phyloP scores from a whole-genome alignment of 2,329 filamentous ascomycete genomes.

The Aspergillus chevalieri region DNA sequence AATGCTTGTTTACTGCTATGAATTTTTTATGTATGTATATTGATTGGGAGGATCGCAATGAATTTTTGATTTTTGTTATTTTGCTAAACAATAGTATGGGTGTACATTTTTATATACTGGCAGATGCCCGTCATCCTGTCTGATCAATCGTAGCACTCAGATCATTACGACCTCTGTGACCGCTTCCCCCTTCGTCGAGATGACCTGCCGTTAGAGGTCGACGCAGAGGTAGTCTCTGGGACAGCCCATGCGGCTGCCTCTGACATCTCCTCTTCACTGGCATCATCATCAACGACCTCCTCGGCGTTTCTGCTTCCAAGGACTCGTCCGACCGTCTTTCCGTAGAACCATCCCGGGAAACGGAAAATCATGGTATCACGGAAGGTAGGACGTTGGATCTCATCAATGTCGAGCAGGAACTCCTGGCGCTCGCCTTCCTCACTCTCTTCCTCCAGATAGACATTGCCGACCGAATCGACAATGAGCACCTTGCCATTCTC shows the following conservation, averaged over 20 bases:
- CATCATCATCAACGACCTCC: not conserved
- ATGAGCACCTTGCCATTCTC: constrained; percentile 94
- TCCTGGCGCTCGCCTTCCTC: constrained; percentile 79
- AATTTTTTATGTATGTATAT: not conserved
- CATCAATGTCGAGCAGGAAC: constrained; percentile 81
- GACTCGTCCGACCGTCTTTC: constrained; percentile 31
- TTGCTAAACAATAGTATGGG: too few relatives aligned
- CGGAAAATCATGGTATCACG: constrained; percentile 76
- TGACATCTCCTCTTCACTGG: constrained; percentile 14
- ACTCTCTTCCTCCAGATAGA: constrained; percentile 88
- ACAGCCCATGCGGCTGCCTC: constrained; percentile 10
- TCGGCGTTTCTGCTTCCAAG: constrained; percentile 11
- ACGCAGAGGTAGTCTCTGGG: constrained; percentile 21
- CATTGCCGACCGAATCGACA: constrained; percentile 85
- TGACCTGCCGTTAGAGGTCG: constrained; percentile 12
- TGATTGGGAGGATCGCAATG: not conserved
- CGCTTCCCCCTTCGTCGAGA: constrained; percentile 24
- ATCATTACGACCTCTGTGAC: constrained; percentile 21
- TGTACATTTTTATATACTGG: not conserved
- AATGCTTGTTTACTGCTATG: not conserved
- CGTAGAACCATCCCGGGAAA: constrained; percentile 68
- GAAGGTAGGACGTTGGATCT: constrained; percentile 71
- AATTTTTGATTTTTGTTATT: too few relatives aligned
- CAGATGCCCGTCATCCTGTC: not conserved
- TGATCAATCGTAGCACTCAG: not conserved